Percentiles rank a stretch among this genome's conserved stretches.
These are phyloP conservation scores for Colletotrichum simmondsii DNA, from an alignment of 2,329 filamentous ascomycete genomes.

Conservation along the genomic window DNA sequence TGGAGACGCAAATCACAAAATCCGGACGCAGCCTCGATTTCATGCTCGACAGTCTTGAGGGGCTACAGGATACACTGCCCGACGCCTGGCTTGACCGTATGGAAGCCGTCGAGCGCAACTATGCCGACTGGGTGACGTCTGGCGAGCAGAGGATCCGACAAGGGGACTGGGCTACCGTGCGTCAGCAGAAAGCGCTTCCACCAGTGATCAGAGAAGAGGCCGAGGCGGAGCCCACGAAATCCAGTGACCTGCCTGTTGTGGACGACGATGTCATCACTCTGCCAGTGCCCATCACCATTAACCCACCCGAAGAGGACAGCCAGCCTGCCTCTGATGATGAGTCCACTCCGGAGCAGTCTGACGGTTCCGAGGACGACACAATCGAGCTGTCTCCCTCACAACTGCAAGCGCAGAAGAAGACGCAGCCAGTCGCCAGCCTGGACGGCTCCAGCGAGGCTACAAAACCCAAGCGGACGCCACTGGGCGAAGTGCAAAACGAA, in stretches of 20 bases:
- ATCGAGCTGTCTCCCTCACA: conserved; percentile 6
- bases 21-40: conserved; percentile 81
- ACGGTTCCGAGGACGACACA: conserved; percentile 5
- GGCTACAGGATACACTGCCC: conserved; percentile 83
- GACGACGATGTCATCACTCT: background rate
- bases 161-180: conserved; percentile 61
- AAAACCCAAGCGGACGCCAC: conserved; percentile 16
- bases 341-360: conserved; percentile 15
- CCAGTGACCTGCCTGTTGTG: background rate
- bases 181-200: background rate
- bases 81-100: conserved; percentile 89
- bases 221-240: conserved; percentile 26
- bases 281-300: conserved; percentile 25
- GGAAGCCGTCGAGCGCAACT: conserved; percentile 81
- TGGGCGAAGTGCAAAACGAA: conserved; percentile 22
- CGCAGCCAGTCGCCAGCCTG: background rate
- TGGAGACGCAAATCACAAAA: conserved; percentile 76
- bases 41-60: conserved; percentile 89
- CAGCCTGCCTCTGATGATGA: background rate
- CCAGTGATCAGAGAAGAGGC: conserved; percentile 30
- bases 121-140: conserved; percentile 82
- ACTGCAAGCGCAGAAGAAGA: conserved; percentile 6
- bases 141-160: conserved; percentile 81
- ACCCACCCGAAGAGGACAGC: conserved; percentile 15
- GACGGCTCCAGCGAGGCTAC: conserved; percentile 15